phyloP scores from a whole-genome alignment of 2,329 filamentous ascomycete genomes.

The Epichloe brachyelytri region DNA sequence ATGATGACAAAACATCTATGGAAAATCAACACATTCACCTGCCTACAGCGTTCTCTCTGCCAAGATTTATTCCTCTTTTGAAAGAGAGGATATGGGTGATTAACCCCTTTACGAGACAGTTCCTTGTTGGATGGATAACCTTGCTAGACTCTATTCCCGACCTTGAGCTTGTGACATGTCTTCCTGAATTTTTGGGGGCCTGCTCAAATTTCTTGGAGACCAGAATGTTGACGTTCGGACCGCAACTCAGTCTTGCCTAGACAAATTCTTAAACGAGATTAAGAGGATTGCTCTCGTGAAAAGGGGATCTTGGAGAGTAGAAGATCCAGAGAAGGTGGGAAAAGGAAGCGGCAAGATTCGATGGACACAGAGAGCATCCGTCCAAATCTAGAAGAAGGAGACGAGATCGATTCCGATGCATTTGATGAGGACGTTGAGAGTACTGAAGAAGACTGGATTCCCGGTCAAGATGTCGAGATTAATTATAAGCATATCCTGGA shows the following conservation, averaged over 20 bases:
- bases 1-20: conserved; percentile 32
- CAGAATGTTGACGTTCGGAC: conserved; percentile 90
- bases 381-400: conserved; percentile 45
- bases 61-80: conserved; percentile 80
- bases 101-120: conserved; percentile 88
- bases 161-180: conserved; percentile 80
- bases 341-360: conserved; percentile 56
- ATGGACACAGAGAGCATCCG: conserved; percentile 52
- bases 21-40: conserved; percentile 35
- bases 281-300: conserved; percentile 88
- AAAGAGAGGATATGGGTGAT: conserved; percentile 90
- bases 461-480: conserved; percentile 90
- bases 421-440: conserved; percentile 47
- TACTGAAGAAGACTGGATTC: conserved; percentile 88
- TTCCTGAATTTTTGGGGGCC: conserved; percentile 85
- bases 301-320: conserved; percentile 78
- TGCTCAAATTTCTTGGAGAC: conserved; percentile 87
- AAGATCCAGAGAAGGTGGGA: conserved; percentile 54
- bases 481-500: conserved; percentile 86
- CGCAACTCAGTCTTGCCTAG: conserved; percentile 75
- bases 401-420: conserved; percentile 45
- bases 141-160: conserved; percentile 93
- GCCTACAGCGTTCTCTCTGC: conserved; percentile 83
- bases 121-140: conserved; percentile 92
- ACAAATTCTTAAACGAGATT: conserved; percentile 86